Percentiles rank a stretch among this genome's conserved stretches.
Conservation (phyloP, 495 filamentous ascomycete species). For the Neurospora sp. region DNA sequence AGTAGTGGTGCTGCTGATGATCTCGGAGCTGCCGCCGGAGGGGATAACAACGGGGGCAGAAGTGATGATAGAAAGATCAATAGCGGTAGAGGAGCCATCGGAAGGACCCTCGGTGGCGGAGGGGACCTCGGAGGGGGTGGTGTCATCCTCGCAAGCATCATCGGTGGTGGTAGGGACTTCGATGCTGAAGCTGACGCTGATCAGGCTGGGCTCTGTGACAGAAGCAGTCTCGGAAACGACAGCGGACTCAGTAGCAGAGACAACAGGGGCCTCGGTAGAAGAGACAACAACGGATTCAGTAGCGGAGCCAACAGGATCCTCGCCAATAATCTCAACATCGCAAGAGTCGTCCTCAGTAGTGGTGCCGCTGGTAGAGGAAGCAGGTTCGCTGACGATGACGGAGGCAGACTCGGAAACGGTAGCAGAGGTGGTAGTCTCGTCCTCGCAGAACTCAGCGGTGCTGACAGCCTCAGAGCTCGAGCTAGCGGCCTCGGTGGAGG, state of each 20-base stretch:
- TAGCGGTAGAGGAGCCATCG: background rate
- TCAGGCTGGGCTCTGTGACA: background rate
- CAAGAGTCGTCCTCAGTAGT: background rate
- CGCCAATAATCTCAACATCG: background rate
- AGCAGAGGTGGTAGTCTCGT: background rate
- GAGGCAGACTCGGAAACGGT: too few species aligned
- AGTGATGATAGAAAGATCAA: background rate
- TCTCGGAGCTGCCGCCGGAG: background rate
- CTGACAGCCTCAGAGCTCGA: constrained; percentile 7
- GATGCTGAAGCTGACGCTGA: background rate
- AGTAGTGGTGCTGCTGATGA: background rate
- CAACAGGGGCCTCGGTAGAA: background rate
- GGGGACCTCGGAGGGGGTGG: background rate
- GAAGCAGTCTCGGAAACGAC: background rate
- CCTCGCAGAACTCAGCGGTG: constrained; percentile 3
- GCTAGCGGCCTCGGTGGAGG: background rate
- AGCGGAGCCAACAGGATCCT: background rate
- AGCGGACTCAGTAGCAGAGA: background rate
- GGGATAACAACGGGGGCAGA: constrained; percentile 1
- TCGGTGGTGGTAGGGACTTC: constrained; percentile 1
- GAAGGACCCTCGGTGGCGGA: background rate
- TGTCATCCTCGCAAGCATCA: background rate
- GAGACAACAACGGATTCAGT: background rate
- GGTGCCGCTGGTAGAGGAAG: background rate
- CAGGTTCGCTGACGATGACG: too few species aligned